Conservation (phyloP, 2,329 filamentous ascomycete genomes). For the Colletotrichum ledebouriae region DNA sequence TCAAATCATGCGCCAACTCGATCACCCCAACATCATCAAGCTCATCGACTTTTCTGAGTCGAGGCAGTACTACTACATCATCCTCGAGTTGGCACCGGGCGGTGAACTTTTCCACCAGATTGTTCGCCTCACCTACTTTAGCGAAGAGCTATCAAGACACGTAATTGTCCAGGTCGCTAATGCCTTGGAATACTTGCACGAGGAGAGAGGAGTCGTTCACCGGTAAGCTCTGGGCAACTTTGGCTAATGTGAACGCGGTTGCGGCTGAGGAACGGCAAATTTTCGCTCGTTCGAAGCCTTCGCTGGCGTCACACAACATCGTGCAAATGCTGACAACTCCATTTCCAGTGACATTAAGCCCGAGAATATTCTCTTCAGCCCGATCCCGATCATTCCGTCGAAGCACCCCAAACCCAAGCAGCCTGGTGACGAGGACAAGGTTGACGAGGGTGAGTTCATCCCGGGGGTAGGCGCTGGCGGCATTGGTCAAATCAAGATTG, state of each 20-base stretch:
- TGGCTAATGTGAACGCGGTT: neutral
- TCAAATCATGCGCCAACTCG: slow-evolving; percentile 96
- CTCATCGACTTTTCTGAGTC: slow-evolving; percentile 95
- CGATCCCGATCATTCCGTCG: slow-evolving; percentile 83
- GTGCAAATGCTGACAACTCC: slow-evolving; percentile 7
- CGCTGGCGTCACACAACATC: slow-evolving; percentile 49
- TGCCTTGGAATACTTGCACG: slow-evolving; percentile 92
- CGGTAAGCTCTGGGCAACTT: slow-evolving; percentile 72
- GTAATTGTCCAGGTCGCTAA: slow-evolving; percentile 97
- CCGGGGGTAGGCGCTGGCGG: slow-evolving; percentile 86
- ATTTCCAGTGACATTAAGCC: slow-evolving; percentile 90
- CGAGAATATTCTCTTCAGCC: slow-evolving; percentile 95
- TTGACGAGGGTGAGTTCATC: slow-evolving; percentile 94
- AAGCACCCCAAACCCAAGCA: slow-evolving; percentile 84
- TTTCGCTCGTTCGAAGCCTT: neutral
- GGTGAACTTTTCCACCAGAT: slow-evolving; percentile 99
- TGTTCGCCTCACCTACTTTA: slow-evolving; percentile 97
- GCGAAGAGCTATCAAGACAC: slow-evolving; percentile 93
- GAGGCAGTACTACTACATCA: slow-evolving; percentile 95
- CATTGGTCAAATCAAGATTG: slow-evolving; percentile 96
- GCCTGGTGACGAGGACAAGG: slow-evolving; percentile 96
- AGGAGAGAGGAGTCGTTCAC: slow-evolving; percentile 95
- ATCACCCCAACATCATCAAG: slow-evolving; percentile 96
- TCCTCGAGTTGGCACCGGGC: slow-evolving; percentile 93
- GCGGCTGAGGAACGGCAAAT: neutral